Conservation (phyloP, 805 yeast genomes). For the Saccharomycopsis sp. region DNA sequence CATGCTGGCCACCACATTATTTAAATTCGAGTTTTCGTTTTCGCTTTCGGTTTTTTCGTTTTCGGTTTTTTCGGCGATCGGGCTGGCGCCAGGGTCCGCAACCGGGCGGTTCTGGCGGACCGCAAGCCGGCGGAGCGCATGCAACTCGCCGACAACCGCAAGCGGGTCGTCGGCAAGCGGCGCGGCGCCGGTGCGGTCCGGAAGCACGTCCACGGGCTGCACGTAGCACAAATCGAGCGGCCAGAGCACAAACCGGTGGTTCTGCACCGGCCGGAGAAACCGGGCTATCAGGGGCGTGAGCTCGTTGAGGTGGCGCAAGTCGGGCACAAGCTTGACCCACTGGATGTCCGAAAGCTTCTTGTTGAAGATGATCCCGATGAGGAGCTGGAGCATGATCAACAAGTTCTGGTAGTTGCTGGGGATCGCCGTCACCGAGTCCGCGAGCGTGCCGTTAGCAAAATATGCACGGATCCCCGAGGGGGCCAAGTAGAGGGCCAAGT, state of each 20-base stretch:
- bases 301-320: slow-evolving; percentile 60
- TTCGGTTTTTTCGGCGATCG: background rate
- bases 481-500: slow-evolving; percentile 40
- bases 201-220: slow-evolving; percentile 36
- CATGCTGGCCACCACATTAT: too few species aligned
- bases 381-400: slow-evolving; percentile 19
- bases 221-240: slow-evolving; percentile 60
- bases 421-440: slow-evolving; percentile 28
- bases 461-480: slow-evolving; percentile 52
- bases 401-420: slow-evolving; percentile 20
- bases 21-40: too few species aligned
- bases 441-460: slow-evolving; percentile 31
- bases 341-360: slow-evolving; percentile 27
- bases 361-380: slow-evolving; percentile 19
- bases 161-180: slow-evolving; percentile 23
- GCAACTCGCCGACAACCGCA: slow-evolving; percentile 27
- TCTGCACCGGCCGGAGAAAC: slow-evolving; percentile 45
- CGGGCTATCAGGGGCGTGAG: slow-evolving; percentile 56
- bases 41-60: background rate
- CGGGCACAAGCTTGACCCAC: slow-evolving; percentile 69
- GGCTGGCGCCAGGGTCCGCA: background rate
- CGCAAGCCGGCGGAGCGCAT: slow-evolving; percentile 17
- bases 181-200: slow-evolving; percentile 1
- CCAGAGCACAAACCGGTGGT: slow-evolving; percentile 59
- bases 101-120: background rate